Evolutionary conservation across 208 protist species (phyloP).

Genomic region (Leishmania turanica): DNA sequence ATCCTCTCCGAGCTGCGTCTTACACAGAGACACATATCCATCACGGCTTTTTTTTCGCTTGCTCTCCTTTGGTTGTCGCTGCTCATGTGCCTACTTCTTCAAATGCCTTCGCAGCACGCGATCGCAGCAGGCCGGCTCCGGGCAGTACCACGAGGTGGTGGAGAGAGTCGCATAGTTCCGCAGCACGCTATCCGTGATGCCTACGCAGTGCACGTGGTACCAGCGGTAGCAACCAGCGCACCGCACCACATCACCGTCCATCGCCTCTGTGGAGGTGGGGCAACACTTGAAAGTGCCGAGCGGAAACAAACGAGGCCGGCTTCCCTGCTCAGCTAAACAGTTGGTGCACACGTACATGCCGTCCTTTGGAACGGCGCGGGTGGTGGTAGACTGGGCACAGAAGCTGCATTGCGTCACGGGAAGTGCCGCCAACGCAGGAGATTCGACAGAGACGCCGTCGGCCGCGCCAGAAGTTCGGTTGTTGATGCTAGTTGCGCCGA

Average conservation of each 20-base stretch:
- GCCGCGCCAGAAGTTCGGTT: not conserved
- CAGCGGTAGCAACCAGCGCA: constrained; percentile 70
- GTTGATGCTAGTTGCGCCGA: not conserved
- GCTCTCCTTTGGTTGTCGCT: not conserved
- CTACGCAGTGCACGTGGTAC: constrained; percentile 82
- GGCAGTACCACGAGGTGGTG: constrained; percentile 88
- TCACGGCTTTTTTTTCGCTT: not conserved
- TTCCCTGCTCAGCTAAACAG: constrained; percentile 42
- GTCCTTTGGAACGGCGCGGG: constrained; percentile 43
- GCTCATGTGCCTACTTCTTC: constrained; percentile 22
- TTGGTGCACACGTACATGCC: constrained; percentile 66
- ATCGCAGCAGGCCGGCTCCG: constrained; percentile 74
- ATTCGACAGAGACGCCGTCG: not conserved
- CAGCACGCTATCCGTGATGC: constrained; percentile 50
- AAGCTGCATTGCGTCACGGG: constrained; percentile 40
- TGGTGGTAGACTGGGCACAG: constrained; percentile 45
- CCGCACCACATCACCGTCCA: constrained; percentile 65
- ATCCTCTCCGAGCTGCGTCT: not conserved
- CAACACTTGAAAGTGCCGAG: constrained; percentile 87
- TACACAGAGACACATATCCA: not conserved
- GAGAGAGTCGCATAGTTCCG: constrained; percentile 70
- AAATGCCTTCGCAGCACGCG: constrained; percentile 38
- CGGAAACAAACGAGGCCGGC: constrained; percentile 39
- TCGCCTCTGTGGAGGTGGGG: constrained; percentile 67
- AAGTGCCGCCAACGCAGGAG: not conserved